These are phyloP conservation scores for Sarocladium kiliense DNA, from an alignment of 2,329 filamentous ascomycete genomes.

Conservation along the genomic window DNA sequence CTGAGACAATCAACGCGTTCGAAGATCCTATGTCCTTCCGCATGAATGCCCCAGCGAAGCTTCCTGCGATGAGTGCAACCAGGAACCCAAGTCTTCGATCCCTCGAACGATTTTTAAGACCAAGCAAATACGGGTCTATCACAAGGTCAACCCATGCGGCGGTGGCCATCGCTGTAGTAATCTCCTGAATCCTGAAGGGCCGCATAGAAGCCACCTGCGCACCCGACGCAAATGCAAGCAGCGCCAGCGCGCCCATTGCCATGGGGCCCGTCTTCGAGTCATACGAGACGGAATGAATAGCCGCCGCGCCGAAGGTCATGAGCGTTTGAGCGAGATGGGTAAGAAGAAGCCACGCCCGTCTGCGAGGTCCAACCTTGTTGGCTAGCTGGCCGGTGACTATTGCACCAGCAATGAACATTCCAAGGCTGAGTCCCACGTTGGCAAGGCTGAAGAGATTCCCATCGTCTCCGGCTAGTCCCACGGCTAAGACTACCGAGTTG, in stretches of 20 bases:
- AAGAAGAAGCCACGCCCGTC: not conserved
- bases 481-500: not conserved
- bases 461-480: not conserved
- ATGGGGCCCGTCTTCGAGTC: not conserved
- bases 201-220: not conserved
- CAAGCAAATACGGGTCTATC: not conserved
- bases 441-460: not conserved
- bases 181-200: not conserved
- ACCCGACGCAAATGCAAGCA: not conserved
- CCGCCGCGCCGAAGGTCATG: not conserved
- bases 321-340: not conserved
- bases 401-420: not conserved
- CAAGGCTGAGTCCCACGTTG: not conserved
- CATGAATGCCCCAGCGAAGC: not conserved
- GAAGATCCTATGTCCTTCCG: not conserved
- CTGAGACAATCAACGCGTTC: not conserved
- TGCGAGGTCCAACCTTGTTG: conserved; percentile 9
- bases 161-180: not conserved
- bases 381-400: not conserved
- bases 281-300: not conserved
- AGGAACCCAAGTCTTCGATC: not conserved
- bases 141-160: not conserved
- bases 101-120: not conserved
- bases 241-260: not conserved
- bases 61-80: not conserved